phyloP scores from a whole-genome alignment of 495 filamentous ascomycete species.

The Pyronema omphalodes region DNA sequence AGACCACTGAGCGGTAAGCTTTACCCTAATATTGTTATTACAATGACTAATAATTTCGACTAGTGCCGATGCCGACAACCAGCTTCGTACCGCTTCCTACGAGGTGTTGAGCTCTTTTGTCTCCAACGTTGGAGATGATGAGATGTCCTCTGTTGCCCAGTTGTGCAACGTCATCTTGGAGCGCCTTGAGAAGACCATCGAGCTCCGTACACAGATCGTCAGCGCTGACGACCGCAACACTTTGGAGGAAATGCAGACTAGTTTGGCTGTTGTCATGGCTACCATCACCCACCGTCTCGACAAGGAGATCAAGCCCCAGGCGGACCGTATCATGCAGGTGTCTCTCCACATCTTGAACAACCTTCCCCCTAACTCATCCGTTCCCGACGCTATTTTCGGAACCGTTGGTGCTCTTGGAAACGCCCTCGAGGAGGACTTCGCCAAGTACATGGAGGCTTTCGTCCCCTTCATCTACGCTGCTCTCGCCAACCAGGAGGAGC shows the following conservation, averaged over 20 bases:
- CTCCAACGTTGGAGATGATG: constrained; percentile 71
- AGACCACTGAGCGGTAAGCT: constrained; percentile 59
- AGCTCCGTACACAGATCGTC: constrained; percentile 84
- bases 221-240: constrained; percentile 89
- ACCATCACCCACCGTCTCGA: constrained; percentile 85
- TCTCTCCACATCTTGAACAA: constrained; percentile 61
- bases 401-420: constrained; percentile 71
- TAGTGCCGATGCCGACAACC: constrained; percentile 61
- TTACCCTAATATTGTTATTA: not conserved
- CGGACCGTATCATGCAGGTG: constrained; percentile 81
- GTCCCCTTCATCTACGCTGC: constrained; percentile 79
- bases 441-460: constrained; percentile 93
- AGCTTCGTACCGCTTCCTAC: constrained; percentile 95
- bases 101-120: constrained; percentile 92
- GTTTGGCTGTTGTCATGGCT: constrained; percentile 73
- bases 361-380: constrained; percentile 72
- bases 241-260: constrained; percentile 94
- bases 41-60: constrained; percentile 15
- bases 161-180: constrained; percentile 71
- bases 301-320: constrained; percentile 74
- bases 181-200: constrained; percentile 74
- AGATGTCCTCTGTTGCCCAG: constrained; percentile 56
- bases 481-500: constrained; percentile 85
- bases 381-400: constrained; percentile 83
- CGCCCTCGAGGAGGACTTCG: constrained; percentile 77